phyloP scores from a whole-genome alignment of 2,329 filamentous ascomycete species.

The Fusarium succisae region DNA sequence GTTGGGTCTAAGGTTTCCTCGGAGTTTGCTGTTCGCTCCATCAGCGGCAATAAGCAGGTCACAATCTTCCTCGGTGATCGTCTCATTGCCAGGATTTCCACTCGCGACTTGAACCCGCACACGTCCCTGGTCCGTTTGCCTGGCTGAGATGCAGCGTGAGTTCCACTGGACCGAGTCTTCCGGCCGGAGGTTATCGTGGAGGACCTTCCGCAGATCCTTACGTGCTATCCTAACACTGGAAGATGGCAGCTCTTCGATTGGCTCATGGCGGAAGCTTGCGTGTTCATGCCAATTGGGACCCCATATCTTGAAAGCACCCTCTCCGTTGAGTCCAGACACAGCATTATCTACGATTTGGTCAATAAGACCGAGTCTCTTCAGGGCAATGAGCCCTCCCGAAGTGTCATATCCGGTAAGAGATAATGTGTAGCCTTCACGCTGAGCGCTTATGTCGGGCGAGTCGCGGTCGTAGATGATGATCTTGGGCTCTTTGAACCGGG shows the following conservation, averaged over 20 bases:
- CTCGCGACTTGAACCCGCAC: conserved; percentile 35
- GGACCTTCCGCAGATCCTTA: conserved; percentile 47
- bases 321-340: conserved; percentile 44
- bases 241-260: conserved; percentile 48
- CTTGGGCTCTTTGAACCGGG: conserved; percentile 42
- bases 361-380: conserved; percentile 52
- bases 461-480: conserved; percentile 56
- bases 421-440: conserved; percentile 52
- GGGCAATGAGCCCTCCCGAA: conserved; percentile 49
- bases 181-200: conserved; percentile 42
- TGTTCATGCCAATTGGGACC: conserved; percentile 48
- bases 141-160: conserved; percentile 38
- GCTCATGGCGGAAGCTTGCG: conserved; percentile 45
- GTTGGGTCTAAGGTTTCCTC: conserved; percentile 50
- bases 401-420: conserved; percentile 50
- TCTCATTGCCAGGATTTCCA: background rate
- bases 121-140: conserved; percentile 33
- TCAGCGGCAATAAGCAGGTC: conserved; percentile 58
- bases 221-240: conserved; percentile 50
- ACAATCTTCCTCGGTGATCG: conserved; percentile 39
- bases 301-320: conserved; percentile 54
- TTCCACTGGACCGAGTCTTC: conserved; percentile 41
- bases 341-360: conserved; percentile 45
- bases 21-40: conserved; percentile 54
- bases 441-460: conserved; percentile 38